These are phyloP conservation scores for Pleoardoris graminearum DNA, from an alignment of 2,329 filamentous ascomycete species.

Conservation along the genomic window DNA sequence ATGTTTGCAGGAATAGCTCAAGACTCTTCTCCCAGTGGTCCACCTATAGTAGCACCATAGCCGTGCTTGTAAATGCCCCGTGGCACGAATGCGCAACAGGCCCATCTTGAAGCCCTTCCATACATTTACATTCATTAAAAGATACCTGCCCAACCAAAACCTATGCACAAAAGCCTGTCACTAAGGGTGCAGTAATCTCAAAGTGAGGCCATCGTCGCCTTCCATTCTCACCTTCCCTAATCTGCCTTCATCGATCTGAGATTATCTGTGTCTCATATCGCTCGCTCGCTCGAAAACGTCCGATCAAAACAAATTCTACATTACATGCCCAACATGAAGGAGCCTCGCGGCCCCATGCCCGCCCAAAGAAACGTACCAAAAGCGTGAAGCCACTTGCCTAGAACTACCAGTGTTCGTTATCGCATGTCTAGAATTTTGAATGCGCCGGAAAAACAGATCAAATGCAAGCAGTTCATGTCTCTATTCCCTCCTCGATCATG, in stretches of 20 bases:
- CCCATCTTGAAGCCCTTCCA: neutral
- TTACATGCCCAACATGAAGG: conserved; percentile 25
- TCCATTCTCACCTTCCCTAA: neutral
- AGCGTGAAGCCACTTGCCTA: conserved; percentile 4
- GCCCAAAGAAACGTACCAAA: neutral
- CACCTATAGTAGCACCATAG: no score
- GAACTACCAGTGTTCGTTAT: conserved; percentile 15
- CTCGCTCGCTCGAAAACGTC: conserved; percentile 3
- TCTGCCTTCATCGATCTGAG: neutral
- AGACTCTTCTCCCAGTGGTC: no score
- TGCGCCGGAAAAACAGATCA: conserved; percentile 2
- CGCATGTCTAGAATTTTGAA: conserved; percentile 7
- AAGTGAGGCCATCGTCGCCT: neutral
- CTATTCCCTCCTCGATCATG: conserved; percentile 29
- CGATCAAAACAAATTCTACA: conserved; percentile 16
- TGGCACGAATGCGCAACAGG: neutral
- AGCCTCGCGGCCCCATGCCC: neutral
- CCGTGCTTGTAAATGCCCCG: neutral
- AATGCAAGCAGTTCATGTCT: conserved; percentile 13
- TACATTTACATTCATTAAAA: conserved; percentile 18
- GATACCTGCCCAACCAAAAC: conserved; percentile 1
- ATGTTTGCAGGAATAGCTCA: no score
- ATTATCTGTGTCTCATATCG: conserved; percentile 8
- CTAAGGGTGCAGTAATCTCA: neutral
- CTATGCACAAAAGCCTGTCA: conserved; percentile 16